Evolutionary conservation across 441 rosid species (phyloP).

Genomic region (Pelargonium myrrhifolium): DNA sequence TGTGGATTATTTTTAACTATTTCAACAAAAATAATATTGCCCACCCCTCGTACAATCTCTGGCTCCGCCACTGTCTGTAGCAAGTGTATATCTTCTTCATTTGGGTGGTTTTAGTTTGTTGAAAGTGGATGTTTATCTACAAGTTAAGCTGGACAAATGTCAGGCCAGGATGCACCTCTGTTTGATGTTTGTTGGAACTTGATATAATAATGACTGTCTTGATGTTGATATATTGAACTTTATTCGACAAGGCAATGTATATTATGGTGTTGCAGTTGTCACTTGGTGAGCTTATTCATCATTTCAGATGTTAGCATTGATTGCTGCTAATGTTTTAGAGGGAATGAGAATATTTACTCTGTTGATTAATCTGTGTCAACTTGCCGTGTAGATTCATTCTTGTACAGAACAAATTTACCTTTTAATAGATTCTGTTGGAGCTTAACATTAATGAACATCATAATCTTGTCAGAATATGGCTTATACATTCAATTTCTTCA

Average conservation of each 20-base stretch:
- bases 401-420: no score
- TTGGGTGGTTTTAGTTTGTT: background rate
- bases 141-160: no score
- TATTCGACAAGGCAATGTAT: background rate
- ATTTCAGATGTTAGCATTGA: background rate
- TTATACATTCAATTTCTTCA: background rate
- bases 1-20: no score
- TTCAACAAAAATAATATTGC: no score
- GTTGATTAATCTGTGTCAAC: background rate
- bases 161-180: no score
- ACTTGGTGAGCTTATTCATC: background rate
- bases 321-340: background rate
- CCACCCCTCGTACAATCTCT: no score
- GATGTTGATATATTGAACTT: background rate
- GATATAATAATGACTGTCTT: background rate
- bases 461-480: background rate
- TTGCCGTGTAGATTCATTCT: no score
- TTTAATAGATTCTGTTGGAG: no score
- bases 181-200: background rate
- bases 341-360: background rate
- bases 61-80: no score
- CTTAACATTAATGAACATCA: background rate
- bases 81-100: background rate
- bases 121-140: no score
- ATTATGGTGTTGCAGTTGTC: background rate